phyloP scores from a whole-genome alignment of 73 alveolate species.

The Tetrahymena borealis region DNA sequence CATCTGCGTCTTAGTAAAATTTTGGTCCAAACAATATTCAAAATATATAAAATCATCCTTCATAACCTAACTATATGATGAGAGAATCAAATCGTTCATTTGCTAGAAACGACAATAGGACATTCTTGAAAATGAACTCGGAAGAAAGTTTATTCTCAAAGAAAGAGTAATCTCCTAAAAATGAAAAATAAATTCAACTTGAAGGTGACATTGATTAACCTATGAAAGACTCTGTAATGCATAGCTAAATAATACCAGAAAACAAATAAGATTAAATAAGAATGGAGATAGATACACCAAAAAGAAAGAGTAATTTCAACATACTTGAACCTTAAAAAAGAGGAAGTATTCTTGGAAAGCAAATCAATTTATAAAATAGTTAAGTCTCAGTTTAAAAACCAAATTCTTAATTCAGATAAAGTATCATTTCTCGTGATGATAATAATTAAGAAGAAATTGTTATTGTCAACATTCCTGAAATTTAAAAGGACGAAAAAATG shows the following conservation, averaged over 20 bases:
- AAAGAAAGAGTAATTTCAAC: background rate
- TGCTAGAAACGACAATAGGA: background rate
- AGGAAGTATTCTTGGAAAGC: background rate
- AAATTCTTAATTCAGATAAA: background rate
- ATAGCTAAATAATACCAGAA: too few species aligned
- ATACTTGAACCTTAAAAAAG: background rate
- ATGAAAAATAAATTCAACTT: background rate
- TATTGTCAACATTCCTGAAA: background rate
- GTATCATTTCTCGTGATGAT: background rate
- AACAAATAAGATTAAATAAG: too few species aligned
- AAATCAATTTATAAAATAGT: background rate
- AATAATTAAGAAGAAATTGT: background rate
- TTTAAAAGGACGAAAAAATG: background rate
- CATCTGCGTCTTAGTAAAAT: too few species aligned
- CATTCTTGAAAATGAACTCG: background rate
- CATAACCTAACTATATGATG: too few species aligned
- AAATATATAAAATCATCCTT: too few species aligned
- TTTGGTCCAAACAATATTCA: too few species aligned
- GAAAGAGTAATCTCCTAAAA: background rate
- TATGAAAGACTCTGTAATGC: background rate
- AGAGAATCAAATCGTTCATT: background rate
- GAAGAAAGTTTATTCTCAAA: background rate
- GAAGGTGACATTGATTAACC: background rate
- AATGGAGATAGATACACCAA: background rate
- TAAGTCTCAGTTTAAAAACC: background rate